Conservation (phyloP, 116 monocot genomes). For the Posidonia oceanica region DNA sequence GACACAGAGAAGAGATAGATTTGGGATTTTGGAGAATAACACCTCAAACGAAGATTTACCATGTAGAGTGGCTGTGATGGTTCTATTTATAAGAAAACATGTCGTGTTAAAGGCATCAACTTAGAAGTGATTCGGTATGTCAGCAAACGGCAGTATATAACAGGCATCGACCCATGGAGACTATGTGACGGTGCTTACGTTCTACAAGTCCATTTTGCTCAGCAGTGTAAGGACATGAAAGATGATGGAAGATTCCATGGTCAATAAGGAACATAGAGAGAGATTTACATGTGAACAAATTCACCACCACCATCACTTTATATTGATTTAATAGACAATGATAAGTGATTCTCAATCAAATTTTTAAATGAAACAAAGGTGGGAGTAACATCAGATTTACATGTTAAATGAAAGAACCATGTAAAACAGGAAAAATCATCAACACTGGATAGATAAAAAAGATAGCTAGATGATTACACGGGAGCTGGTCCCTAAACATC, state of each 20-base stretch:
- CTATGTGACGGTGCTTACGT: neutral
- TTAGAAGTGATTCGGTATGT: neutral
- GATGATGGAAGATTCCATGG: neutral
- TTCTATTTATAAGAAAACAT: too few species aligned
- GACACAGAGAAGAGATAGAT: neutral
- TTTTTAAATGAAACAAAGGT: neutral
- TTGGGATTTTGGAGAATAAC: too few species aligned
- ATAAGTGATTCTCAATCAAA: neutral
- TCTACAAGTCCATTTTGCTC: neutral
- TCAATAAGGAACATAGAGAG: neutral
- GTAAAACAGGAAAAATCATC: too few species aligned
- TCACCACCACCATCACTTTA: neutral
- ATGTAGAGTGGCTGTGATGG: neutral
- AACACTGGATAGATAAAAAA: too few species aligned
- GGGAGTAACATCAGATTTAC: neutral
- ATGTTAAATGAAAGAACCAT: neutral
- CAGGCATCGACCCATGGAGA: neutral
- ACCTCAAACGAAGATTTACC: neutral
- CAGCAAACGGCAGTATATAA: neutral
- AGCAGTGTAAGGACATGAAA: neutral
- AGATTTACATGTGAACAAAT: neutral
- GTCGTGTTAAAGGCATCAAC: too few species aligned
- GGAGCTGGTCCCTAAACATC: too few species aligned
- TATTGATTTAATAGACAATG: neutral
- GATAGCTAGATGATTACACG: too few species aligned